These are phyloP conservation scores for Nyctanthes arbortristis DNA, from an alignment of 257 asterid species.

Conservation along the genomic window DNA sequence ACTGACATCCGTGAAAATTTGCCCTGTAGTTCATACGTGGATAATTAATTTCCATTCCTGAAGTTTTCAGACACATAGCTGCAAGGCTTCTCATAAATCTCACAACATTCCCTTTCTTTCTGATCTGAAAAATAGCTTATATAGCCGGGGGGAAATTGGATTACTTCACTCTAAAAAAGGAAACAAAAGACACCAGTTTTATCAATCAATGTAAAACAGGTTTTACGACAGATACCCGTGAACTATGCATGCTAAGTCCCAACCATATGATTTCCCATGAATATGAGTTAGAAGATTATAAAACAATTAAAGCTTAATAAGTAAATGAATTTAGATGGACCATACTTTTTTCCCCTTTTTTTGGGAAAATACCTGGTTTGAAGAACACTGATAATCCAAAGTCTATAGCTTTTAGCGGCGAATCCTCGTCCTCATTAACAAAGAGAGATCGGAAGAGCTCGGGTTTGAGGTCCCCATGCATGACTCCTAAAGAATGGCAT, in stretches of 20 bases:
- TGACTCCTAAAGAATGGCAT: slow-evolving; percentile 18
- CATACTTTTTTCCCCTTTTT: too few relatives aligned
- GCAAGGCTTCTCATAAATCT: neutral
- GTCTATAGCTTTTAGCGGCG: slow-evolving; percentile 16
- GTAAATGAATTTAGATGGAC: too few relatives aligned
- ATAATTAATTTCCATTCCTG: neutral
- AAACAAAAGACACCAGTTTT: too few relatives aligned
- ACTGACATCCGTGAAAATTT: slow-evolving; percentile 24
- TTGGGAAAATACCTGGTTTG: slow-evolving; percentile 10
- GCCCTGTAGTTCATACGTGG: slow-evolving; percentile 4
- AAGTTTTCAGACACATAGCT: neutral
- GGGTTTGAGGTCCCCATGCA: slow-evolving; percentile 16
- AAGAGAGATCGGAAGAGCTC: slow-evolving; percentile 1
- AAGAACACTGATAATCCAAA: slow-evolving; percentile 8
- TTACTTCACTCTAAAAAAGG: too few relatives aligned
- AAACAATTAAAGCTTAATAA: too few relatives aligned
- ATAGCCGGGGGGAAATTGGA: too few relatives aligned
- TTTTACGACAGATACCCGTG: too few relatives aligned
- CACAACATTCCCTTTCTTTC: neutral
- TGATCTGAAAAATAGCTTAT: too few relatives aligned
- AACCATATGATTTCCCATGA: neutral
- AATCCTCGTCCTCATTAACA: slow-evolving; percentile 7
- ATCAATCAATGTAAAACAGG: too few relatives aligned
- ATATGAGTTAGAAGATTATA: neutral
- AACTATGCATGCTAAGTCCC: too few relatives aligned